phyloP scores from a whole-genome alignment of 345 rosid genomes.

The Cardamine chenopodiifolia region DNA sequence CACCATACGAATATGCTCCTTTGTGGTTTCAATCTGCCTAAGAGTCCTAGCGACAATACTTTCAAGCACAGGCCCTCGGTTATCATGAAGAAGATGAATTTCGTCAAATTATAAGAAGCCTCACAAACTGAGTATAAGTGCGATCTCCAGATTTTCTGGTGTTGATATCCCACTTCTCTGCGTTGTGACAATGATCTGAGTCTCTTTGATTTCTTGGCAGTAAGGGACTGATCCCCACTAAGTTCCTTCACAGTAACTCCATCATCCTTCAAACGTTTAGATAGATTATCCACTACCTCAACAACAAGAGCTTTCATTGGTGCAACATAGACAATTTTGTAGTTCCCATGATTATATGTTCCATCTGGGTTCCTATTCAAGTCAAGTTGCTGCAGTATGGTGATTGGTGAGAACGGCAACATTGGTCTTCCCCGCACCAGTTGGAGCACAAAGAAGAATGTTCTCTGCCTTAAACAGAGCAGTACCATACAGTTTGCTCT shows the following conservation, averaged over 20 bases:
- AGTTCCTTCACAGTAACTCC: constrained; percentile 78
- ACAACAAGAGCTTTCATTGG: constrained; percentile 98
- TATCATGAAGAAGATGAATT: constrained; percentile 90
- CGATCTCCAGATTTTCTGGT: constrained; percentile 93
- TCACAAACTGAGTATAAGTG: constrained; percentile 78
- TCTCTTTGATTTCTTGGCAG: constrained; percentile 87
- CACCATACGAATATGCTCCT: constrained; percentile 82
- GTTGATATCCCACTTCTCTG: constrained; percentile 95
- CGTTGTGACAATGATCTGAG: constrained; percentile 93
- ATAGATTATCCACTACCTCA: constrained; percentile 77
- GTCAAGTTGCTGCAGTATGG: constrained; percentile 81
- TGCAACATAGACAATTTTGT: constrained; percentile 88
- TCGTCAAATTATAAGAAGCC: constrained; percentile 84
- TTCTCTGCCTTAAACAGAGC: constrained; percentile 75
- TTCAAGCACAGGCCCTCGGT: constrained; percentile 90
- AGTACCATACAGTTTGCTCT: constrained; percentile 78
- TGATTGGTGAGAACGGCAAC: constrained; percentile 92
- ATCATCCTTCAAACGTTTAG: constrained; percentile 67
- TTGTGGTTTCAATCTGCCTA: constrained; percentile 84
- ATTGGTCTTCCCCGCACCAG: constrained; percentile 93
- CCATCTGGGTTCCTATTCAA: constrained; percentile 66
- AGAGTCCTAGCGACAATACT: constrained; percentile 94
- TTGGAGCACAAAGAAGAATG: constrained; percentile 91
- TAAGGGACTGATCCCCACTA: constrained; percentile 88
- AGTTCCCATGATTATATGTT: constrained; percentile 62